Evolutionary conservation across 805 yeast species (phyloP), one percentile per base, ranked within the genome.

Genomic region (Yarrowia phangngaensis): DNA sequence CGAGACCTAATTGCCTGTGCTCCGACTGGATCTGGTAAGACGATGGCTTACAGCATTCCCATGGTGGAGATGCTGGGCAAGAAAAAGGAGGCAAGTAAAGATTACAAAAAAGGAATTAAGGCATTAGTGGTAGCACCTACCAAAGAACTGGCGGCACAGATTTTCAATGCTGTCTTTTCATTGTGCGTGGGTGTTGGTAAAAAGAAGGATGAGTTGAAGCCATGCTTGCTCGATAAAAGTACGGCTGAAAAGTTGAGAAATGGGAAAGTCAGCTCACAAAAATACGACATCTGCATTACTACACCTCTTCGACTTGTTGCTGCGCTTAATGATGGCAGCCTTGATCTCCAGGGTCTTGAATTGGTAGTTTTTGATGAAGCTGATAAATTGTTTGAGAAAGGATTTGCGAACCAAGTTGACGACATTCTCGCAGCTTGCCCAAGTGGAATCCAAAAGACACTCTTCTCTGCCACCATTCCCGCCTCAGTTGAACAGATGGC

Each of bases 21-120:
- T 0, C 97, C 97, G 36, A 92, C 98, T 1, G 98, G 98, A 58
- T 87, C 97, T 4, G 98, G 98, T 71, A 92, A 92, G 63, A 92
- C 98, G 0, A 70, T 92, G 40, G 95, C 97, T 22, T 92, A 84
- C 61, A 68, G 85, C 51, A 76, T 88, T 13, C 98, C 99, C 4
- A 58, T 90, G 57, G 65, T 92, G 15, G 92, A 85, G 56, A 67
- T 68, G 51, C 63, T 75, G 14, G 57, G 64, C 17, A 38, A 38
- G 45, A 24, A 38, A 28, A 38, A 38, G 45, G 23, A 14, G n/a
- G n/a, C n/a, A n/a, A 4, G 22, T 32, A 64, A 67, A 8, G 64
- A 69, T 51, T 58, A 60, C 54, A 35, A 57, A 60, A 41, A 54
- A 11, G 84, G 84, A 1, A 70, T 85, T 8, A 72, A 83, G 56